These are phyloP conservation scores for Boletus sp. DNA, from an alignment of 768 basidiomycete genomes.

Conservation along the genomic window DNA sequence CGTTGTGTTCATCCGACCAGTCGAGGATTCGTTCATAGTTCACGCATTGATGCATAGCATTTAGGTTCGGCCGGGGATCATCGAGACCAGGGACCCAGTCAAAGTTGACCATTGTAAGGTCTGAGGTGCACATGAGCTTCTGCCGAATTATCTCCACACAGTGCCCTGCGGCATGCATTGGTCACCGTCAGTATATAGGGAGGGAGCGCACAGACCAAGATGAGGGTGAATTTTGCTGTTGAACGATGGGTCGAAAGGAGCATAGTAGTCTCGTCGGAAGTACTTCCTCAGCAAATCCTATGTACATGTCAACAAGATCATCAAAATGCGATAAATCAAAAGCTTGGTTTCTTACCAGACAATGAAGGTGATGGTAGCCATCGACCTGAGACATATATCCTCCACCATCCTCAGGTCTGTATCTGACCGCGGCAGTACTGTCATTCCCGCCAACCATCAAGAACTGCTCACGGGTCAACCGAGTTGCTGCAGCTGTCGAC, in stretches of 20 bases:
- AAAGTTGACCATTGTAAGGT: not conserved
- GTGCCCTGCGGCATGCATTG: not conserved
- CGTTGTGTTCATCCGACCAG: not conserved
- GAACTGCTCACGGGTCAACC: conserved; percentile 7
- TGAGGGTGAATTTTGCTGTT: not conserved
- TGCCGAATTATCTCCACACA: conserved; percentile 2
- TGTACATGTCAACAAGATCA: not conserved
- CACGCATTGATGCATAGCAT: not conserved
- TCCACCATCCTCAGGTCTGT: conserved; percentile 10
- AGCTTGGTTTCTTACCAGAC: not conserved
- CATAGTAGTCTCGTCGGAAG: not conserved
- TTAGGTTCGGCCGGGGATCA: not conserved
- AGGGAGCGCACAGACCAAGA: not conserved
- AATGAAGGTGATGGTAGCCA: conserved; percentile 10
- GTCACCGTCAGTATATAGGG: not conserved
- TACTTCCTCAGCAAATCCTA: not conserved
- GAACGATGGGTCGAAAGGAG: not conserved
- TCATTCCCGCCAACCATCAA: conserved; percentile 3
- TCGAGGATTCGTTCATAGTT: not conserved
- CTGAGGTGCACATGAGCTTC: conserved; percentile 2
- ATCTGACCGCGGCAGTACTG: conserved; percentile 1
- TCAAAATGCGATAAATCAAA: not conserved
- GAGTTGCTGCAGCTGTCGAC: conserved; percentile 3
- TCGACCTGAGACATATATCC: conserved; percentile 12
- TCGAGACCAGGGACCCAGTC: not conserved